Evolutionary conservation across 2,329 filamentous ascomycete species (phyloP).

Genomic region (Amesomyces nigricolor): DNA sequence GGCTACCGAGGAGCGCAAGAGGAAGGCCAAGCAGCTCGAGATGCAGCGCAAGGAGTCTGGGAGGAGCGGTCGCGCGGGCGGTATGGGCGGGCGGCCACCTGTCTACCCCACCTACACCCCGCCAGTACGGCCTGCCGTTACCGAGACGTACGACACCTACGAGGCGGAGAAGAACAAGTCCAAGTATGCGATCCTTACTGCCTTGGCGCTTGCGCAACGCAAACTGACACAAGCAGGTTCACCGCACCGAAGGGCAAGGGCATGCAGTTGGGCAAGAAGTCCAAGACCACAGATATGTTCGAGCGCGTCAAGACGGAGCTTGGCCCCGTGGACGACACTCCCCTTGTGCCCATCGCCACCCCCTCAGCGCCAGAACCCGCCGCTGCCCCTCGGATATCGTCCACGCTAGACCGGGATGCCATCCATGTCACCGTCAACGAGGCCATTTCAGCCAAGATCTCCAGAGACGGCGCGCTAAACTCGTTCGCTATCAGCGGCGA

Average conservation of each 20-base stretch:
- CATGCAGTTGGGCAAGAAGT: slow-evolving; percentile 99
- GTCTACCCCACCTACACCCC: slow-evolving; percentile 87
- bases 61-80: slow-evolving; percentile 60
- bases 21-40: slow-evolving; percentile 97
- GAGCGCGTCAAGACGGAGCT: slow-evolving; percentile 90
- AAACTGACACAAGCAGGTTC: slow-evolving; percentile 35
- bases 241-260: slow-evolving; percentile 82
- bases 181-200: slow-evolving; percentile 53
- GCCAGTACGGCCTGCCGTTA: slow-evolving; percentile 64
- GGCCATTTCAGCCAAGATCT: slow-evolving; percentile 82
- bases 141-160: slow-evolving; percentile 87
- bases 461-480: slow-evolving; percentile 79
- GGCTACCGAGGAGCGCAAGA: slow-evolving; percentile 95
- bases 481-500: slow-evolving; percentile 88
- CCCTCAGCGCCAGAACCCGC: slow-evolving; percentile 49
- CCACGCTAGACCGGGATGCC: slow-evolving; percentile 71
- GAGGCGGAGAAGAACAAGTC: slow-evolving; percentile 96
- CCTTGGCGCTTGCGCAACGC: background rate
- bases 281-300: slow-evolving; percentile 95
- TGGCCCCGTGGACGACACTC: slow-evolving; percentile 71
- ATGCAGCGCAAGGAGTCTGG: slow-evolving; percentile 97
- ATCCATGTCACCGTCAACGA: slow-evolving; percentile 87
- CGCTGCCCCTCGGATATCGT: slow-evolving; percentile 53
- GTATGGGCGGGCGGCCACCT: slow-evolving; percentile 61
- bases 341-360: slow-evolving; percentile 58